These are phyloP conservation scores for Xylaria sp. DNA, from an alignment of 2,329 filamentous ascomycete genomes.

Conservation along the genomic window DNA sequence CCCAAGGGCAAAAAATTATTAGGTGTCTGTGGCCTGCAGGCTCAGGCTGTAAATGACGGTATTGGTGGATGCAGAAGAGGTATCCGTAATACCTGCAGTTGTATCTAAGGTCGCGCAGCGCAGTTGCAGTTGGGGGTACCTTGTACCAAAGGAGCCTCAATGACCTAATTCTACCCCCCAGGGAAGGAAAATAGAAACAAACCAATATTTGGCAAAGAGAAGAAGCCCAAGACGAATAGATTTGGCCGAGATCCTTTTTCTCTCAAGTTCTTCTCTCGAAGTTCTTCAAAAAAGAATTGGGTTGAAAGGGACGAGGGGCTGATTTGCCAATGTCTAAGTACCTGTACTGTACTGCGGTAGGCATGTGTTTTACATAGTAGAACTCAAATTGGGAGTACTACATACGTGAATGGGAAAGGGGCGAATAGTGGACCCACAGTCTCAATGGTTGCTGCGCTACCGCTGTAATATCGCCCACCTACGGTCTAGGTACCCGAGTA, in stretches of 20 bases:
- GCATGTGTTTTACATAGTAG: not conserved
- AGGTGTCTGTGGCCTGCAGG: conserved; percentile 40
- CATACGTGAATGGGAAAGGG: conserved; percentile 5
- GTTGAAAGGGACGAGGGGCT: conserved; percentile 1
- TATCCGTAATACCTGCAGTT: conserved; percentile 15
- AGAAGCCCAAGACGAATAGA: not conserved
- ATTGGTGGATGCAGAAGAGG: conserved; percentile 34
- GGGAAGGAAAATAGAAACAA: conserved; percentile 4
- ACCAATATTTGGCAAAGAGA: not conserved
- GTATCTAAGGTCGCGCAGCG: conserved; percentile 10
- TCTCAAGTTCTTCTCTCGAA: not conserved
- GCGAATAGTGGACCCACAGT: not conserved
- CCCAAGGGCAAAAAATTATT: conserved; percentile 38
- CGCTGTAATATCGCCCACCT: not conserved
- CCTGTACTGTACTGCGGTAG: not conserved
- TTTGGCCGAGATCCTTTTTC: not conserved
- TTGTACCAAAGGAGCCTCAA: conserved; percentile 22
- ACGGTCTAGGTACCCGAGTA: not conserved
- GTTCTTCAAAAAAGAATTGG: not conserved
- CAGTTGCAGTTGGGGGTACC: conserved; percentile 19
- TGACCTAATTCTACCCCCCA: not conserved
- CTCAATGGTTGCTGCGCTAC: not conserved
- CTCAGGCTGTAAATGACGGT: conserved; percentile 24
- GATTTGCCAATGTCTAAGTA: not conserved
- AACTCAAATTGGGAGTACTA: not conserved